Evolutionary conservation across 164 flowering plant genomes (phyloP).

Genomic region (Malania oleifera): DNA sequence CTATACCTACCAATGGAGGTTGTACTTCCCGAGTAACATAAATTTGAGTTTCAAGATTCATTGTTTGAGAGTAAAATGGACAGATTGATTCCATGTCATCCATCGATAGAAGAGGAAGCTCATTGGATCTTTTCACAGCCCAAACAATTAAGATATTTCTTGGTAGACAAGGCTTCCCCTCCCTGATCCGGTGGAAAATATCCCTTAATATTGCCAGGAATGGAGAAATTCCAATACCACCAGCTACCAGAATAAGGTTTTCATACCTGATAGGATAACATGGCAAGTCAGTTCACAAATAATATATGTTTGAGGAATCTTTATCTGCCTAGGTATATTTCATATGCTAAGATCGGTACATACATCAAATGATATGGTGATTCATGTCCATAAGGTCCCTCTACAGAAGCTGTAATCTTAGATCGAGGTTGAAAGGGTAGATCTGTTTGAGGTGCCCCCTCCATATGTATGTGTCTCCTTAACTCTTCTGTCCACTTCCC

Average conservation of each 20-base stretch:
- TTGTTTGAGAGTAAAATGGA: slow-evolving; percentile 41
- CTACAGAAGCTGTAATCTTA: slow-evolving; percentile 65
- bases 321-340: no score
- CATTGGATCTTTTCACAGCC: slow-evolving; percentile 75
- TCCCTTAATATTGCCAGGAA: slow-evolving; percentile 89
- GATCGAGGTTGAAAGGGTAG: slow-evolving; percentile 19
- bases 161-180: slow-evolving; percentile 53
- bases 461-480: slow-evolving; percentile 30
- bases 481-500: slow-evolving; percentile 83
- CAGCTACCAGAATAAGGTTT: slow-evolving; percentile 81
- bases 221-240: slow-evolving; percentile 94
- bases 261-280: slow-evolving; percentile 51
- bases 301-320: no score
- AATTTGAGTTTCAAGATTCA: slow-evolving; percentile 57
- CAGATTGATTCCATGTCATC: slow-evolving; percentile 51
- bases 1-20: slow-evolving; percentile 54
- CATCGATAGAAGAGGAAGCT: slow-evolving; percentile 67
- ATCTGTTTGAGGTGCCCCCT: slow-evolving; percentile 21
- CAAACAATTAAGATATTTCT: slow-evolving; percentile 61
- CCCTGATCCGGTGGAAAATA: slow-evolving; percentile 57
- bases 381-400: slow-evolving; percentile 96
- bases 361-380: slow-evolving; percentile 78
- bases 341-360: no score
- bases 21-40: slow-evolving; percentile 78
- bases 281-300: background rate